A percentile compares a stretch with the other conserved stretches of the same genome.
Evolutionary conservation across 1,284 basidiomycete species (phyloP).

Genomic region (Trametes polyzona): DNA sequence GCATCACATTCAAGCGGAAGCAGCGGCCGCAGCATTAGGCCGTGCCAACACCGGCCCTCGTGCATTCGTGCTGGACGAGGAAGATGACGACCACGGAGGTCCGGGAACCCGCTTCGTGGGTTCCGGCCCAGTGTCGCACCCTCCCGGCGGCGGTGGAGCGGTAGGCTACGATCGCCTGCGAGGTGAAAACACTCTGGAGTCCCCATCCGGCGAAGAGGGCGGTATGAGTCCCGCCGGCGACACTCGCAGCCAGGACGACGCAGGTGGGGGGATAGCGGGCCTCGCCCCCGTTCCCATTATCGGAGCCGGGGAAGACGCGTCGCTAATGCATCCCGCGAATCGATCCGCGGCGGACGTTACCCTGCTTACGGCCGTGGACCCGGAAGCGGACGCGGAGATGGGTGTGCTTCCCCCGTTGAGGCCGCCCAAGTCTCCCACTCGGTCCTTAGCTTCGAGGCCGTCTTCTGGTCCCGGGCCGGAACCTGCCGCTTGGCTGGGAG

Average conservation of each 20-base stretch:
- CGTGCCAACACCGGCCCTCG: constrained; percentile 5
- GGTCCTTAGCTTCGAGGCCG: constrained; percentile 5
- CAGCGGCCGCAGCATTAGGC: constrained; percentile 22
- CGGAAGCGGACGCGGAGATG: not conserved
- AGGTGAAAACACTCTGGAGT: constrained; percentile 18
- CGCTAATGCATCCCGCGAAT: constrained; percentile 24
- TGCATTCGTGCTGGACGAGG: constrained; percentile 24
- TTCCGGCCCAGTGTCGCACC: constrained; percentile 13
- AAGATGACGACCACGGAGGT: constrained; percentile 21
- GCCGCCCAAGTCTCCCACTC: constrained; percentile 17
- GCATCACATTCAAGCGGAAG: constrained; percentile 25
- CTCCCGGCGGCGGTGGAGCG: constrained; percentile 1
- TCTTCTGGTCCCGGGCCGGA: constrained; percentile 23
- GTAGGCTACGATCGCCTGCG: constrained; percentile 20
- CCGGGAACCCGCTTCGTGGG: constrained; percentile 21
- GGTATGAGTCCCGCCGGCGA: constrained; percentile 9
- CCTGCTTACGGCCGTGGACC: not conserved
- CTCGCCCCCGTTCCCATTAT: constrained; percentile 16
- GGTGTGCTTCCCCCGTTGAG: not conserved
- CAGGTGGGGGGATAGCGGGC: constrained; percentile 1
- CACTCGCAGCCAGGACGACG: constrained; percentile 7
- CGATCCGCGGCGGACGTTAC: constrained; percentile 18
- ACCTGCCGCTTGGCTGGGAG: constrained; percentile 32
- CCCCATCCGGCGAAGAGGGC: constrained; percentile 9
- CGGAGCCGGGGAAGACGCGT: constrained; percentile 17